phyloP scores from a whole-genome alignment of 805 yeast species.

The Kluyveromyces aestuarii region DNA sequence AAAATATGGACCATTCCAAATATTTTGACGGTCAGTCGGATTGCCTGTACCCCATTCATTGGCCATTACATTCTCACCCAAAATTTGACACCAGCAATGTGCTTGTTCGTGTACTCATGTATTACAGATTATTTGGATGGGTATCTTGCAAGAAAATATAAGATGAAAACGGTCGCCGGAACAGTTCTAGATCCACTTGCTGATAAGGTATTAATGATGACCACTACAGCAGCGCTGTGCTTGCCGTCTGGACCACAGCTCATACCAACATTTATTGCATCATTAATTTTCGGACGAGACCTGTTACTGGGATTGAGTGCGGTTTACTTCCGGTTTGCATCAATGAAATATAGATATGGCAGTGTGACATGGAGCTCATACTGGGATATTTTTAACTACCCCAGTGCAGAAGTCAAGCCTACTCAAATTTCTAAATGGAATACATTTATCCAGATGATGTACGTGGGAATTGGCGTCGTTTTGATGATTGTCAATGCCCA shows the following conservation, averaged over 20 bases:
- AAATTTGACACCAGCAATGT: conserved; percentile 54
- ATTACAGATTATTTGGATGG: conserved; percentile 92
- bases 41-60: conserved; percentile 74
- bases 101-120: conserved; percentile 75
- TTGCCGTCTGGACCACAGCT: conserved; percentile 37
- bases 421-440: conserved; percentile 78
- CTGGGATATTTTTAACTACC: conserved; percentile 59
- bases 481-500: conserved; percentile 12
- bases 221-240: conserved; percentile 70
- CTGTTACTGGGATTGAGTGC: conserved; percentile 64
- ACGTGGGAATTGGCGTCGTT: conserved; percentile 56
- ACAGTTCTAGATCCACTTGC: conserved; percentile 93
- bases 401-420: conserved; percentile 87
- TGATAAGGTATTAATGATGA: conserved; percentile 82
- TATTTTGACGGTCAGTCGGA: conserved; percentile 68
- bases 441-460: conserved; percentile 88
- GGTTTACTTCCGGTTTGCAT: conserved; percentile 56
- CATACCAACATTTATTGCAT: conserved; percentile 66
- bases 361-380: conserved; percentile 48
- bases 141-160: conserved; percentile 71
- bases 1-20: conserved; percentile 63
- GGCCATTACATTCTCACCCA: conserved; percentile 69
- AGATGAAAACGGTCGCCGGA: conserved; percentile 74
- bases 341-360: conserved; percentile 28
- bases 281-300: conserved; percentile 78